Conservation (phyloP, 345 rosid species). For the Bruguiera sexangula region DNA sequence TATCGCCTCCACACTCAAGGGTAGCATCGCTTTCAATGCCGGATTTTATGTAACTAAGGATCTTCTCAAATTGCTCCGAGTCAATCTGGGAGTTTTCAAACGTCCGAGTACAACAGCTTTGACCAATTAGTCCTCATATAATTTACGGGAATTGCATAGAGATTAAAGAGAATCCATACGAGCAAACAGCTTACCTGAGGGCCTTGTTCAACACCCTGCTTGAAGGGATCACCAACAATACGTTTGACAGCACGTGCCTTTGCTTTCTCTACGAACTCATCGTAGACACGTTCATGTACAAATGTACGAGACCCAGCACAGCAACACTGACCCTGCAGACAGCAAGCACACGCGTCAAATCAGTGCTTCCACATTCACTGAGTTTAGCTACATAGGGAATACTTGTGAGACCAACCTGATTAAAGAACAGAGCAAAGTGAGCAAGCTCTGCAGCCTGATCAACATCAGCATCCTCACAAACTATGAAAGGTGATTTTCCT, state of each 20-base stretch:
- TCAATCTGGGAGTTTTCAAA: slow-evolving; percentile 46
- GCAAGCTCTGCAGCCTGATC: slow-evolving; percentile 27
- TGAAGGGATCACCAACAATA: slow-evolving; percentile 85
- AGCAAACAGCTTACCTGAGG: slow-evolving; percentile 59
- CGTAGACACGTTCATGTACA: slow-evolving; percentile 35
- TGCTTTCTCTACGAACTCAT: slow-evolving; percentile 86
- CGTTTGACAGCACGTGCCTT: slow-evolving; percentile 70
- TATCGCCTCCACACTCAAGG: slow-evolving; percentile 83
- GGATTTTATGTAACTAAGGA: slow-evolving; percentile 61
- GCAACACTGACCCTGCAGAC: slow-evolving; percentile 29
- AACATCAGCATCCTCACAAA: slow-evolving; percentile 29
- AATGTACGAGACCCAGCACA: slow-evolving; percentile 30
- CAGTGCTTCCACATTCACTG: neutral
- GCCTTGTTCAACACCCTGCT: slow-evolving; percentile 79
- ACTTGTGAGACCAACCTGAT: slow-evolving; percentile 20
- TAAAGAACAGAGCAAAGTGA: slow-evolving; percentile 28
- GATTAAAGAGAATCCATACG: neutral
- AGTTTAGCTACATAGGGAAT: neutral
- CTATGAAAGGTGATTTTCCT: slow-evolving; percentile 32
- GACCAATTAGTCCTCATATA: neutral
- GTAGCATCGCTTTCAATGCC: slow-evolving; percentile 84
- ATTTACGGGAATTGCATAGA: neutral
- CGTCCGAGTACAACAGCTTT: neutral
- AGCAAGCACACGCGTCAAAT: neutral
- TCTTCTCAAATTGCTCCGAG: slow-evolving; percentile 65